Base-by-base conservation (phyloP, 2,329 filamentous ascomycete species). In the Cordyceps tenuipes region DNA sequence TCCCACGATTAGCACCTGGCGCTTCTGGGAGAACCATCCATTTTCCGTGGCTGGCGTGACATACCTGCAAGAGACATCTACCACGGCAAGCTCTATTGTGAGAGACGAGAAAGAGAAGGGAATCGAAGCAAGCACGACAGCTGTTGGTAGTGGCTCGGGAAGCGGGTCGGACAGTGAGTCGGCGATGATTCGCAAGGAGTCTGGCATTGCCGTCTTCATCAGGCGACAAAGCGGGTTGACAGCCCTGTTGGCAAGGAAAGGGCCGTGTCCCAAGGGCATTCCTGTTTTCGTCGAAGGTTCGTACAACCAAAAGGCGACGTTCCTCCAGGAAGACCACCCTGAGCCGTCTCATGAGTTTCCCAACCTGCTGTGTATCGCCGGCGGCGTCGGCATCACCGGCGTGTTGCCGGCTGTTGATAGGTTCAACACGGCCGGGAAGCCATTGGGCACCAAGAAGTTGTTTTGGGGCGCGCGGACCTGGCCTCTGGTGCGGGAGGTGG, bases 11-110 rank as follows among this genome's bases (percentile, higher is more conserved):
- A 68, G 65, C 2, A 51, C 19, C 13, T 72, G 70, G 70, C 65
- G 68, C 3, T 54, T 69, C 2, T 72, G 70, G 70, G 70, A 72
- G 46, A 70, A 67, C 13, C 70, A 72, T 17, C 70, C 70, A 0
- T 72, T 72, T 47, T 72, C 70, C 2, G 65, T 71, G 2, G 64
- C 69, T 8, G 63, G 49, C n/a, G 51, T 62, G 36, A 59, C 44
- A 6, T 62, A 62, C 19, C 61, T 57, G 44, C 68, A 63, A 47
- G 58, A 36, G 13, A 41, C 19, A 12, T 61, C 59, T 1, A 21
- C 36, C 7, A 39, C 46, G n/a, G 31, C 57, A 5, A 57, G 55
- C 12, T 62, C 62, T 0, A 17, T 46, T 13, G 26, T 47, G n/a
- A 15, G 41, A 13, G 59, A 49, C 6, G 59, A 61, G 1, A 63